Evolutionary conservation across 768 basidiomycete species (phyloP), one percentile per base, ranked within the genome.

Genomic region (Myochromella boudieri): DNA sequence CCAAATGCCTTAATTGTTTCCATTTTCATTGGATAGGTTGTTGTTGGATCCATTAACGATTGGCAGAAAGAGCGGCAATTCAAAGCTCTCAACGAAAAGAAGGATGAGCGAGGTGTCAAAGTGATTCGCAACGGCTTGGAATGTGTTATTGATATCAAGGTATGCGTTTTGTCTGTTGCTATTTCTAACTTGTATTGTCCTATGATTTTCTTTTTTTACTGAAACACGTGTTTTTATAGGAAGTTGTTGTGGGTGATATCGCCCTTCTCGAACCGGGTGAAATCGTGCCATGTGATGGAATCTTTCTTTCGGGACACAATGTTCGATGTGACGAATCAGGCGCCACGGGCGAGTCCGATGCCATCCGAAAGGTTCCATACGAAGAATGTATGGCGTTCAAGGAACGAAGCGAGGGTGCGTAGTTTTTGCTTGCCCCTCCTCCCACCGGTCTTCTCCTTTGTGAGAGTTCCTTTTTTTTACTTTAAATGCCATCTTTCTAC

Each of bases 1-100:
- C 37, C 17, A 15, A 17, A 32, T 26, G 18, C n/a, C n/a, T 34
- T 31, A 10, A 15, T 39, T 38, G 15, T 70, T 33, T 11, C 37
- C 28, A 38, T 39, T 55, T 12, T 24, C 37, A 37, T 28, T 42
- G 7, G 15, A 28, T 50, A 88, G 86, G 85, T 91, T 47, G 58
- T 92, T 33, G 95, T 99, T 46, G 95, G 95, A 24, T 93, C 94
- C 10, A 55, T 97, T 34, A 98, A 97, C 60, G 97, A 99, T 67
- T 99, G 91, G 87, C 94, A 97, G 67, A 98, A 98, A 67, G 97
- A 99, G 66, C 84, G 85, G 1, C 97, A 98, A 68, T 99, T 99
- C 74, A 84, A 86, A 58, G 75, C 73, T 15, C 78, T 99, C 32
- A 98, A 97, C 60, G 90, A 88, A 56, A 88, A 95, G 68, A 95